Evolutionary conservation across 495 filamentous ascomycete species (phyloP), one percentile per base, ranked within the genome.

Genomic region (Staphylotrichum longicolle): DNA sequence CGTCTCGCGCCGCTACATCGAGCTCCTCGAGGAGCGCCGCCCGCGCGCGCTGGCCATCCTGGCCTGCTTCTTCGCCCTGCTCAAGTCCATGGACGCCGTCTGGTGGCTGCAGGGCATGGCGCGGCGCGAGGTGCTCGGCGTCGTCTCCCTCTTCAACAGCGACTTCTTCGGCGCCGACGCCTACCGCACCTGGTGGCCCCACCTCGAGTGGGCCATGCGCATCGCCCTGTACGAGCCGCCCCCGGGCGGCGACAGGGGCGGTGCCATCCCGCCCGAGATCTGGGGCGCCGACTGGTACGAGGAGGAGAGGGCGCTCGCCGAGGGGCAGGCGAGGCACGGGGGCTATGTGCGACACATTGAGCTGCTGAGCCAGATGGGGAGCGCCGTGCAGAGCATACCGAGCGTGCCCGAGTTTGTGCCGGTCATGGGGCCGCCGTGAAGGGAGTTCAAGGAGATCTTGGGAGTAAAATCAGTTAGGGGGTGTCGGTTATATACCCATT

Each of bases 21-120:
- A 82, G 44, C 66, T 83, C 15, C 73, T 85, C 4, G 79, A 78
- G 52, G 68, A 74, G 60, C 73, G 78, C 5, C 75, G 76, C 34
- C 82, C 81, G 0, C 76, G 82, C 30, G 81, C 82, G 3, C 75
- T 85, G 6, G 80, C 80, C 50, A 80, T 83, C 46, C 71, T 81
- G 5, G 76, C 82, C 9, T 82, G 80, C 67, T 85, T 83, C 63
- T 85, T 85, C 60, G 82, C 80, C 8, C 73, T 83, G 35, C 77
- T 82, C 35, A 83, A 79, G 57, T 76, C 74, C 15, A 71, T 82
- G 12, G 82, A 83, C 58, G 64, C 72, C 33, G 68, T 83, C 11
- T 85, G 82, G 82, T 85, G 82, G 82, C 66, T 85, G 47, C 72
- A 82, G 53, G 82, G 81, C n/a, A 77, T 83, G 63, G 78, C 81